Conservation (phyloP, 1,284 basidiomycete genomes). For the Cutaneotrichosporon sp. region DNA sequence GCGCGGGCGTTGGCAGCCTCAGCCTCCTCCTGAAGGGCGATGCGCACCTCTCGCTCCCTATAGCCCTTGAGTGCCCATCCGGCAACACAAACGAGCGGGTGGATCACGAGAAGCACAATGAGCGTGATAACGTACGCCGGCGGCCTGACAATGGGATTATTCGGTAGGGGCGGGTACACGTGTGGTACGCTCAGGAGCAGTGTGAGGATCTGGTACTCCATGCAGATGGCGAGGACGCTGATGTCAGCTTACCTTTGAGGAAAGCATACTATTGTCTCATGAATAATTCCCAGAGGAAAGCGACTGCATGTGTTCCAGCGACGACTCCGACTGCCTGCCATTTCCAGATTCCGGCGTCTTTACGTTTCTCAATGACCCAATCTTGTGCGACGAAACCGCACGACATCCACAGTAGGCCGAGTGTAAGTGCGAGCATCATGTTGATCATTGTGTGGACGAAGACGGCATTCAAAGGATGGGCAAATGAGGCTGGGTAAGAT, state of each 20-base stretch:
- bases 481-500: slow-evolving; percentile 44
- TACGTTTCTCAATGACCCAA: slow-evolving; percentile 47
- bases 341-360: slow-evolving; percentile 35
- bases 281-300: slow-evolving; percentile 43
- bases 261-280: slow-evolving; percentile 42
- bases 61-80: slow-evolving; percentile 43
- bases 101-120: slow-evolving; percentile 48
- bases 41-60: slow-evolving; percentile 38
- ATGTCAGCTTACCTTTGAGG: not conserved
- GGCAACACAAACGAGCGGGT: slow-evolving; percentile 46
- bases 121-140: slow-evolving; percentile 44
- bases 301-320: slow-evolving; percentile 41
- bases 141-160: slow-evolving; percentile 41
- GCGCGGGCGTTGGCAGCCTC: slow-evolving; percentile 36
- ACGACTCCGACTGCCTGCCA: slow-evolving; percentile 48
- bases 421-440: slow-evolving; percentile 55
- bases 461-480: slow-evolving; percentile 55
- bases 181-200: slow-evolving; percentile 48
- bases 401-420: slow-evolving; percentile 56
- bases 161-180: slow-evolving; percentile 37
- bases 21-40: slow-evolving; percentile 53
- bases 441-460: slow-evolving; percentile 57
- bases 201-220: slow-evolving; percentile 46
- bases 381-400: slow-evolving; percentile 56
- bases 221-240: slow-evolving; percentile 45